phyloP scores from a whole-genome alignment of 2,329 filamentous ascomycete species.

The Colletotrichum cordylinicola region DNA sequence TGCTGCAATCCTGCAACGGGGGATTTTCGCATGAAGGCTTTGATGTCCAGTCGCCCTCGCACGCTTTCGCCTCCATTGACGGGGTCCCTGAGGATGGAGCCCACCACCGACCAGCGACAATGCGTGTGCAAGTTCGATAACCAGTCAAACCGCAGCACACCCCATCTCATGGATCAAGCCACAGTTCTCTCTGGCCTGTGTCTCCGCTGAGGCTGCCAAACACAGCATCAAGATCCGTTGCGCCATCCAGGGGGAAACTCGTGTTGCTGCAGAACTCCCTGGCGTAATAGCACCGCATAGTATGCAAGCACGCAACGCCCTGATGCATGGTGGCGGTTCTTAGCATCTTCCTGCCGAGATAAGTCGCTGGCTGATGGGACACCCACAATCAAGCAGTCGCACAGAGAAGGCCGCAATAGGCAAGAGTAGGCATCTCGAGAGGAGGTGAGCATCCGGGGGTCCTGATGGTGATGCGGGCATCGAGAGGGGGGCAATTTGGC shows the following conservation, averaged over 20 bases:
- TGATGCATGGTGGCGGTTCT: slow-evolving; percentile 11
- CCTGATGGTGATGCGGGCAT: neutral
- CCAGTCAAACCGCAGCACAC: neutral
- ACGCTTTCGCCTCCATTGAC: neutral
- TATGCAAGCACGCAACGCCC: slow-evolving; percentile 4
- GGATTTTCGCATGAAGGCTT: neutral
- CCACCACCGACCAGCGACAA: neutral
- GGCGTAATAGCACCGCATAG: neutral
- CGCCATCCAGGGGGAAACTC: slow-evolving; percentile 14
- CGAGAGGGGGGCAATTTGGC: neutral
- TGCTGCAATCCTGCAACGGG: neutral
- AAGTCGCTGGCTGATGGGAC: neutral
- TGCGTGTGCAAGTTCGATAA: neutral
- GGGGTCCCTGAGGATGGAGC: neutral
- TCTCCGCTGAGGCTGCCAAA: neutral
- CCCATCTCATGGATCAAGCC: neutral
- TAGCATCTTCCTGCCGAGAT: slow-evolving; percentile 6
- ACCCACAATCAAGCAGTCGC: neutral
- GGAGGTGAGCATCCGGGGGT: neutral
- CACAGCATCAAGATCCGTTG: neutral
- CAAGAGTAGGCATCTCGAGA: neutral
- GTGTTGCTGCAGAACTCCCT: neutral
- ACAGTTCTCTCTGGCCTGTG: neutral
- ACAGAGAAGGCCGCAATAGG: slow-evolving; percentile 10
- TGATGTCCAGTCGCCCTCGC: neutral